Base-by-base conservation (phyloP, 2,329 filamentous ascomycete genomes). In the Zelopaecilomyces penicillatus region DNA sequence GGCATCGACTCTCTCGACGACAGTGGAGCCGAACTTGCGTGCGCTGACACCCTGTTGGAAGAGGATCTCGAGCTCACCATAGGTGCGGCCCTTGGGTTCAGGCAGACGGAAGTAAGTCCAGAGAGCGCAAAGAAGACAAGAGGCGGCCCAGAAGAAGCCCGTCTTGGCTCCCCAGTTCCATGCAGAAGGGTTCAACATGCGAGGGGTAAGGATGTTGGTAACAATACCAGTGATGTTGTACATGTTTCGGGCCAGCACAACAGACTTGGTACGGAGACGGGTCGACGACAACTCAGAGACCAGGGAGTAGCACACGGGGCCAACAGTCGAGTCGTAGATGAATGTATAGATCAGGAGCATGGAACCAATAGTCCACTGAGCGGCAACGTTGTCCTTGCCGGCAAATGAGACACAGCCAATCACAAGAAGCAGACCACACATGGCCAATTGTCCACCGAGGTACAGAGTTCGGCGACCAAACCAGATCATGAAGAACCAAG, bases 301-400 rank as follows among this genome's bases (percentile, higher is more conserved):
- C 31, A 95, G 75, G 0, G 87, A 91, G 66, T 93, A 95, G 66
- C 85, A 89, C 28, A 95, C 87, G 33, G 50, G 65, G 0, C 65
- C 65, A 28, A 68, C 60, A 5, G 65, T 66, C 34, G 54, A 55
- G 47, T 67, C 58, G 43, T 67, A 68, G 40, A 68, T 62, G 30
- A 71, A 65, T 19, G 67, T 69, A 57, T 70, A 72, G 48, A 69
- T 57, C 26, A 66, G 51, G 2, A 66, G 60, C 44, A 78, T 58
- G 3, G 67, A 64, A 3, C 72, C 75, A 2, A 71, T 70, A 0
- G 65, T 67, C 63, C 67, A 72, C 9, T 72, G 69, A 1, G 69
- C 72, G 5, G 69, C 60, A 0, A 66, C 68, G 30, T 71, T 64
- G 30, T 71, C 63, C 44, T 67, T 68, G 1, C 64, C 58, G 29